Percentiles rank a stretch among this genome's conserved stretches.
phyloP scores from a whole-genome alignment of 2,329 filamentous ascomycete genomes.

The Paraphaeosphaeria minitans region DNA sequence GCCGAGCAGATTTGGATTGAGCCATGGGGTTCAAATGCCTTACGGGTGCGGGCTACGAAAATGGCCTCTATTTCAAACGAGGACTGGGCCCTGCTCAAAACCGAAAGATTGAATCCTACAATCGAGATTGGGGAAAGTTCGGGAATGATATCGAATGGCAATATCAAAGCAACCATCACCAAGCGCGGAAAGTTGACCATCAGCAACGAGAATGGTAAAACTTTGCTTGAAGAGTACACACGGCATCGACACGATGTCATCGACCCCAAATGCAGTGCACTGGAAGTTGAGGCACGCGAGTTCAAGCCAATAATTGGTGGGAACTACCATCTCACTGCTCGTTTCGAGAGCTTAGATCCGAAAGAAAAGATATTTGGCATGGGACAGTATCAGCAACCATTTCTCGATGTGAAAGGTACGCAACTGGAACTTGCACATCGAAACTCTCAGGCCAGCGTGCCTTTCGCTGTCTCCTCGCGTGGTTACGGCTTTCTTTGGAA shows the following conservation, averaged over 20 bases:
- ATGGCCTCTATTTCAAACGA: constrained; percentile 31
- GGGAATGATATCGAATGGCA: constrained; percentile 56
- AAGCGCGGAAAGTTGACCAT: constrained; percentile 58
- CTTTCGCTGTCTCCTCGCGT: constrained; percentile 64
- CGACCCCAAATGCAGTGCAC: constrained; percentile 64
- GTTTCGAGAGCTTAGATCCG: constrained; percentile 61
- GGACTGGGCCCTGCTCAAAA: constrained; percentile 31
- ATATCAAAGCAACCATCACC: constrained; percentile 55
- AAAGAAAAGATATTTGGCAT: constrained; percentile 70
- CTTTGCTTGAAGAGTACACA: constrained; percentile 60
- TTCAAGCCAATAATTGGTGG: constrained; percentile 59
- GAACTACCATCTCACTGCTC: constrained; percentile 60
- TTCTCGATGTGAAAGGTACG: constrained; percentile 65
- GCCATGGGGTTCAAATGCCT: constrained; percentile 55
- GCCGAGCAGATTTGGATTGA: constrained; percentile 57
- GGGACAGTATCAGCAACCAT: constrained; percentile 71
- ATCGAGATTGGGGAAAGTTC: constrained; percentile 30
- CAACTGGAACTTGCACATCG: constrained; percentile 69
- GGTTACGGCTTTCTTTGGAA: constrained; percentile 72
- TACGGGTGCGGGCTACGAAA: constrained; percentile 57
- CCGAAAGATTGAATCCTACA: not conserved
- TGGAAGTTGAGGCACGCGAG: constrained; percentile 63
- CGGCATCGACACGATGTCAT: constrained; percentile 56
- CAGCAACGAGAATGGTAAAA: constrained; percentile 46
- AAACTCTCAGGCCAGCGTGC: constrained; percentile 69